Conservation (phyloP, 768 basidiomycete species). For the Auricularia sp. region DNA sequence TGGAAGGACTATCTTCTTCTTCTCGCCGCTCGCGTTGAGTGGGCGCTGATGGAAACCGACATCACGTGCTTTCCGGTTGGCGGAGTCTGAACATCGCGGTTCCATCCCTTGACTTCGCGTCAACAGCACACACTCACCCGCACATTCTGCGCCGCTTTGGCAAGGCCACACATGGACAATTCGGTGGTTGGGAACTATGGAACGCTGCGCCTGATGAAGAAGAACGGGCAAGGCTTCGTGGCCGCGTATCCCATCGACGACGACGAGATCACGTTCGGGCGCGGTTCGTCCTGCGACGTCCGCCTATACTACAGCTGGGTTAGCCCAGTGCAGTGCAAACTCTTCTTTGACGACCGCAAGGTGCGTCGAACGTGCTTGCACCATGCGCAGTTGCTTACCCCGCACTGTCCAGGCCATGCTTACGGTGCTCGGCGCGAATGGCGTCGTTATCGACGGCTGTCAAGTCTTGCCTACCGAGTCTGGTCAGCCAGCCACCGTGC, state of each 20-base stretch:
- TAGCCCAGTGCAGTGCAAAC: conserved; percentile 53
- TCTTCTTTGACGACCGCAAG: conserved; percentile 57
- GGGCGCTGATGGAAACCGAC: too few species aligned
- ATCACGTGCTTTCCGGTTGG: too few species aligned
- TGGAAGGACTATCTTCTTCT: too few species aligned
- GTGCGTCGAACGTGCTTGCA: conserved; percentile 22
- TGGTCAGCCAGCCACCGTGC: conserved; percentile 40
- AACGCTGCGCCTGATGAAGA: conserved; percentile 54
- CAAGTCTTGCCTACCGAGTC: conserved; percentile 40
- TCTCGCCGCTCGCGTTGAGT: too few species aligned
- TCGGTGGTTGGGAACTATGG: conserved; percentile 57
- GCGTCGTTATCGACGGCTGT: conserved; percentile 54
- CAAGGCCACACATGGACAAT: conserved; percentile 22
- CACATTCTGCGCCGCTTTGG: too few species aligned
- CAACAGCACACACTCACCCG: not conserved
- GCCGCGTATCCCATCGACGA: conserved; percentile 68
- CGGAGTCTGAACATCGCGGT: too few species aligned
- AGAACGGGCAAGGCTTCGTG: conserved; percentile 36
- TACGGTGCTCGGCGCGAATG: conserved; percentile 47
- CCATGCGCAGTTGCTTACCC: not conserved
- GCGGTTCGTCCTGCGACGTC: conserved; percentile 53
- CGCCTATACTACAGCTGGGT: conserved; percentile 61
- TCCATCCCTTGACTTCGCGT: not conserved
- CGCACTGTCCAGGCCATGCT: conserved; percentile 47
- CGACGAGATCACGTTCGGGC: conserved; percentile 57